Evolutionary conservation across 805 yeast genomes (phyloP).

Genomic region (Candida caryicola): DNA sequence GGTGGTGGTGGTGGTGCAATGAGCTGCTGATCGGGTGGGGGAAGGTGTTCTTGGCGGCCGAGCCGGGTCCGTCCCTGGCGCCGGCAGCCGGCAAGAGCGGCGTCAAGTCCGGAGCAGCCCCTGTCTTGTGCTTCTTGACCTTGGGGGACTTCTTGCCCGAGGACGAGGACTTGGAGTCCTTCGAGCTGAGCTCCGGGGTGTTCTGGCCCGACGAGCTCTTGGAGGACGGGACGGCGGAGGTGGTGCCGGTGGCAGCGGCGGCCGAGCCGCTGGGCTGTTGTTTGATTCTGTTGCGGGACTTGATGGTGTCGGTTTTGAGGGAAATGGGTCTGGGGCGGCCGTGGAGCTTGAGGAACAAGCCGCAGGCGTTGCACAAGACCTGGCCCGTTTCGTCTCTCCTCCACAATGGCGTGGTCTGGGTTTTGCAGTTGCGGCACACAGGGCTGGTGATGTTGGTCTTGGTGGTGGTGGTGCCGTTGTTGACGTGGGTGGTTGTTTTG

Average conservation of each 20-base stretch:
- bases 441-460: conserved; percentile 63
- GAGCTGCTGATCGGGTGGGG: conserved; percentile 10
- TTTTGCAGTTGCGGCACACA: conserved; percentile 84
- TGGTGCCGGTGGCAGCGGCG: conserved; percentile 9
- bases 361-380: conserved; percentile 93
- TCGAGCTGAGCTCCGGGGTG: conserved; percentile 56
- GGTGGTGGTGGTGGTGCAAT: conserved; percentile 12
- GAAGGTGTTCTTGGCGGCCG: conserved; percentile 10
- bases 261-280: conserved; percentile 27
- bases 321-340: conserved; percentile 92
- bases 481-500: conserved; percentile 55
- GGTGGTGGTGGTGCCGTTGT: conserved; percentile 63
- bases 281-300: conserved; percentile 82
- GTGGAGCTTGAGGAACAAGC: conserved; percentile 81
- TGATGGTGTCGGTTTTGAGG: conserved; percentile 87
- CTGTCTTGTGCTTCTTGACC: conserved; percentile 11
- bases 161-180: conserved; percentile 30
- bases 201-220: conserved; percentile 45
- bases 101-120: conserved; percentile 15
- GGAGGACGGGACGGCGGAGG: conserved; percentile 6
- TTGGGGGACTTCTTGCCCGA: conserved; percentile 24
- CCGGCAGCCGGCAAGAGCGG: conserved; percentile 28
- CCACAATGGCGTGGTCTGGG: conserved; percentile 94
- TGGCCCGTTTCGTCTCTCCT: conserved; percentile 86
- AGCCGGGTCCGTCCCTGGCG: conserved; percentile 7